These are phyloP conservation scores for Magnolia officinalis DNA, from an alignment of 164 flowering plant genomes.

Conservation along the genomic window DNA sequence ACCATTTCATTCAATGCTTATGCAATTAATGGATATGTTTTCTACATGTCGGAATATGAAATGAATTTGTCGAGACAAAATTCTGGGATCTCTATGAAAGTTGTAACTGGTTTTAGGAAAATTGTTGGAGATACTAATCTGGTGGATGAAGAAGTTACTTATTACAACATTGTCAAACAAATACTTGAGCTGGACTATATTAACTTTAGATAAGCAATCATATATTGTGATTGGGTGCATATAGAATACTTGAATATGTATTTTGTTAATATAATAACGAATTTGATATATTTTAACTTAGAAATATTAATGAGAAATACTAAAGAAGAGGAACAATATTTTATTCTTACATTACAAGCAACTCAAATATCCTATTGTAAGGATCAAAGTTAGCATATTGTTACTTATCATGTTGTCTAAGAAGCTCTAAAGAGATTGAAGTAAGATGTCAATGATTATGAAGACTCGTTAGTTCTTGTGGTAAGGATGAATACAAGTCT, in stretches of 20 bases:
- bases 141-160: background rate
- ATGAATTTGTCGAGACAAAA: background rate
- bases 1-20: background rate
- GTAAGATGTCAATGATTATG: no score
- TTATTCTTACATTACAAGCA: background rate
- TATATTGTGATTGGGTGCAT: background rate
- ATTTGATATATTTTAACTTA: no score
- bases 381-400: background rate
- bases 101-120: background rate
- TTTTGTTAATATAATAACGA: no score
- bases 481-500: no score
- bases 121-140: background rate
- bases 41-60: background rate
- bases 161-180: background rate
- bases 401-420: no score
- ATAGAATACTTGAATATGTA: background rate
- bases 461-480: no score
- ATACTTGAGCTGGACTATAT: background rate
- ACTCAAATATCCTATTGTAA: background rate
- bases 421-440: no score
- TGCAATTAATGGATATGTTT: background rate
- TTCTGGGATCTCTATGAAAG: background rate
- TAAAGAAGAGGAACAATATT: background rate
- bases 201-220: background rate
- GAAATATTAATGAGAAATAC: background rate